Base-by-base conservation (phyloP, 345 rosid species). In the Euphorbia tirucalli region DNA sequence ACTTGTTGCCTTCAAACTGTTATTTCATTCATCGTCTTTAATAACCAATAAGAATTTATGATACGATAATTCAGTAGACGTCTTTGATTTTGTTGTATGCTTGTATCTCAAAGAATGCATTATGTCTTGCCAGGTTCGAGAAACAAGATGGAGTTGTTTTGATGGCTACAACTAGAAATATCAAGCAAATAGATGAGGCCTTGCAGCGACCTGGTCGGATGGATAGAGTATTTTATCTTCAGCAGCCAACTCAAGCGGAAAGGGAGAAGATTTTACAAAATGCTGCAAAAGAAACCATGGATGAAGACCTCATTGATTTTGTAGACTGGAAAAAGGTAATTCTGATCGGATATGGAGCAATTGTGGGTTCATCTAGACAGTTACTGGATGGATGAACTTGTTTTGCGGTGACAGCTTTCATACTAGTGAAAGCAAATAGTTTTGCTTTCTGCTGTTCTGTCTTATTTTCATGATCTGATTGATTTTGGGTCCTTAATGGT, bases 121-220 rank as follows among this genome's bases (percentile, higher is more conserved):
- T 74, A 58, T 59, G 37, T 63, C 67, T 66, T 75, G 75, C 71
- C 89, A 93, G 98, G 65, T 93, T 93, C 83, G 93, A 91, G 91
- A 93, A 89, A 80, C 98, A 93, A 80, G 98, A 93, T 78, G 98
- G 98, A 31, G 98, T 93, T 84, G 92, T 93, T 83, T 82, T 93
- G 87, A 93, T 93, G 97, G 98, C 98, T 56, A 93, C 98, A 35
- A 91, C 98, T 27, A 83, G 89, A 76, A 89, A 88, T 82, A 85
- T 89, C 76, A 93, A 91, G 81, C 93, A 91, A 81, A 91, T 93
- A 68, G 98, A 93, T 81, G 90, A 88, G 80, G 98, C 98, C 1
- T 88, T 93, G 66, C 89, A 75, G 80, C 84, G 98, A 63, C 98
- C 98, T 69, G 98, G 98, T 74, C 89, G 98, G 66, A 93, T 93